Percentiles rank a stretch among this genome's conserved stretches.
Conservation (phyloP, 78 protist species). For the Emiliania huxleyi region DNA sequence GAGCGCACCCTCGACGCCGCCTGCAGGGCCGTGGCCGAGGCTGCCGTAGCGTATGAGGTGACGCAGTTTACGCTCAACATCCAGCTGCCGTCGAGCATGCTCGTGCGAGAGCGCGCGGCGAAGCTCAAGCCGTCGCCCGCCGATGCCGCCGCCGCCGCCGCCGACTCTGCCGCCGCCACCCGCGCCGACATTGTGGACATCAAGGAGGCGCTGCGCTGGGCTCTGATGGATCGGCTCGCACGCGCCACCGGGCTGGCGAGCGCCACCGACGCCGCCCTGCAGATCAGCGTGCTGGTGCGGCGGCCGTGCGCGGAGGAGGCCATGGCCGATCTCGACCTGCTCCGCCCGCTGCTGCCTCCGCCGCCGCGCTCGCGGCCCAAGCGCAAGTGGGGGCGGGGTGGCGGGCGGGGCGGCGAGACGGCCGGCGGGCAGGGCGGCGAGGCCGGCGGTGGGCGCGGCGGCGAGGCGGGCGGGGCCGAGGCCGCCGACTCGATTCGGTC, state of each 20-base stretch:
- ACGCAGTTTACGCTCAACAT: not conserved
- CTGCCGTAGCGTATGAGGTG: not conserved
- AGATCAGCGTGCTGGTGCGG: not conserved
- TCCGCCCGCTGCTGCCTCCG: not conserved
- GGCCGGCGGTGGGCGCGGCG: too few species aligned
- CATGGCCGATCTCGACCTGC: not conserved
- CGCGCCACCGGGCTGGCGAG: not conserved
- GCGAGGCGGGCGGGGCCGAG: too few species aligned
- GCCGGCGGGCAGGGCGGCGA: too few species aligned
- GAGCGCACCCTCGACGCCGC: not conserved
- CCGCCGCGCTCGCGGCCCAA: too few species aligned
- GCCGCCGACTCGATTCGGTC: not conserved
- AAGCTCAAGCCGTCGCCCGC: not conserved
- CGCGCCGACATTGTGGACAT: not conserved
- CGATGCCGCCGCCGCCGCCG: not conserved
- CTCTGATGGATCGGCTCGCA: not conserved
- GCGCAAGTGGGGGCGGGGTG: too few species aligned
- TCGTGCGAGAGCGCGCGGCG: not conserved
- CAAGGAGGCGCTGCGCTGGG: not conserved
- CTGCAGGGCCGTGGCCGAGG: not conserved
- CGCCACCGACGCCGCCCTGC: not conserved
- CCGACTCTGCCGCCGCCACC: not conserved
- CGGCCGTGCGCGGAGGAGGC: not conserved
- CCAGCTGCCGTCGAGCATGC: not conserved
- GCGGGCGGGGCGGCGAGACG: too few species aligned